These are phyloP conservation scores for Monosporozyma solicola DNA, from an alignment of 805 yeast genomes.

Conservation along the genomic window DNA sequence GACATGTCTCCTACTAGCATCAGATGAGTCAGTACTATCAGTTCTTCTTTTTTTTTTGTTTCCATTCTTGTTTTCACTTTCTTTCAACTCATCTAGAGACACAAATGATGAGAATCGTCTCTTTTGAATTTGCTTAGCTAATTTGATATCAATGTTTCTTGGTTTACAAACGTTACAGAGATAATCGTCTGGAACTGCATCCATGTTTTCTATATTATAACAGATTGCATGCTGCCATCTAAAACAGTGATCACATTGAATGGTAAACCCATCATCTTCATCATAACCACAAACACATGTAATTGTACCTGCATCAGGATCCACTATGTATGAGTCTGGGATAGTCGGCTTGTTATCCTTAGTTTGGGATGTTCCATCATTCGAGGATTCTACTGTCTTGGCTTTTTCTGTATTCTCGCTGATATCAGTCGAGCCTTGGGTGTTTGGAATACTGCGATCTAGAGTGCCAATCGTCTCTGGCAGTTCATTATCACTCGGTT, in stretches of 20 bases:
- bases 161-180: conserved; percentile 71
- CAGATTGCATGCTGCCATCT: conserved; percentile 96
- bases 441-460: background rate
- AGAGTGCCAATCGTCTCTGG: background rate
- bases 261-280: conserved; percentile 88
- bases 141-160: conserved; percentile 35
- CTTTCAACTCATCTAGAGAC: background rate
- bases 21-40: conserved; percentile 11
- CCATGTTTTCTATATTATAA: conserved; percentile 63
- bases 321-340: conserved; percentile 48
- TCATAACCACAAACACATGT: conserved; percentile 83
- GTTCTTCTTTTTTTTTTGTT: conserved; percentile 11
- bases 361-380: background rate
- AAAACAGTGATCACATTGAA: conserved; percentile 87
- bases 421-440: background rate
- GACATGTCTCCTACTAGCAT: conserved; percentile 8
- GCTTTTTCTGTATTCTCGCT: background rate
- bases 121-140: conserved; percentile 35
- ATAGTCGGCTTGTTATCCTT: conserved; percentile 18
- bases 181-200: conserved; percentile 75
- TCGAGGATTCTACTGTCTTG: background rate
- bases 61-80: conserved; percentile 4
- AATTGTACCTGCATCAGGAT: conserved; percentile 75
- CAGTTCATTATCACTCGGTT: background rate
- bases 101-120: conserved; percentile 1